phyloP scores from a whole-genome alignment of 2,329 filamentous ascomycete species.

The Trichoderma koningiopsis region DNA sequence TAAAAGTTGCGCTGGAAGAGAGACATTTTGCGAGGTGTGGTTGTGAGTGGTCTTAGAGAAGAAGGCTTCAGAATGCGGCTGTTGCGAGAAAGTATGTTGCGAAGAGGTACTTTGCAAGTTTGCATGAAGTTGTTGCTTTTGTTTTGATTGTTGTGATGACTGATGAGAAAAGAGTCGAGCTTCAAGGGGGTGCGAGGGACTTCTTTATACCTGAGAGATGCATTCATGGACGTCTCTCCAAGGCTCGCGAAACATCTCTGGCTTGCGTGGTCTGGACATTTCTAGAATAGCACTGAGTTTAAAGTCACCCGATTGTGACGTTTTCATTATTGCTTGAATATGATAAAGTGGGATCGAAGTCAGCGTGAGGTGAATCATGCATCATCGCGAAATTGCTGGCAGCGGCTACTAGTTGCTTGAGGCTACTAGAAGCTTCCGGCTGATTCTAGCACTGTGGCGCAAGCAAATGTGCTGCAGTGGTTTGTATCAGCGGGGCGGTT shows the following conservation, averaged over 20 bases:
- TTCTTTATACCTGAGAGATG: conserved; percentile 16
- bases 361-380: not conserved
- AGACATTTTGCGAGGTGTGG: conserved; percentile 48
- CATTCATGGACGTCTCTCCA: not conserved
- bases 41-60: not conserved
- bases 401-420: not conserved
- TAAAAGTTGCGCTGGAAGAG: conserved; percentile 52
- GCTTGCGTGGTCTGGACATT: not conserved
- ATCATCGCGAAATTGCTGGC: not conserved
- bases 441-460: not conserved
- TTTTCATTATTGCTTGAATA: not conserved
- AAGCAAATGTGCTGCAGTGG: not conserved
- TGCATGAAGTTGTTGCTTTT: not conserved
- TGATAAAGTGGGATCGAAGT: not conserved
- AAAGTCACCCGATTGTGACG: conserved; percentile 3
- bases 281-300: not conserved
- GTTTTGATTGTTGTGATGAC: not conserved
- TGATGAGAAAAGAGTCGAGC: not conserved
- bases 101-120: conserved; percentile 5
- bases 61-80: not conserved
- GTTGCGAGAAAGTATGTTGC: not conserved
- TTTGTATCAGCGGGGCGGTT: not conserved
- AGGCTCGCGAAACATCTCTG: not conserved
- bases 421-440: not conserved
- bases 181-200: not conserved